Evolutionary conservation across 1,284 basidiomycete species (phyloP), one percentile per base, ranked within the genome.

Genomic region (Trametes hirsuta): DNA sequence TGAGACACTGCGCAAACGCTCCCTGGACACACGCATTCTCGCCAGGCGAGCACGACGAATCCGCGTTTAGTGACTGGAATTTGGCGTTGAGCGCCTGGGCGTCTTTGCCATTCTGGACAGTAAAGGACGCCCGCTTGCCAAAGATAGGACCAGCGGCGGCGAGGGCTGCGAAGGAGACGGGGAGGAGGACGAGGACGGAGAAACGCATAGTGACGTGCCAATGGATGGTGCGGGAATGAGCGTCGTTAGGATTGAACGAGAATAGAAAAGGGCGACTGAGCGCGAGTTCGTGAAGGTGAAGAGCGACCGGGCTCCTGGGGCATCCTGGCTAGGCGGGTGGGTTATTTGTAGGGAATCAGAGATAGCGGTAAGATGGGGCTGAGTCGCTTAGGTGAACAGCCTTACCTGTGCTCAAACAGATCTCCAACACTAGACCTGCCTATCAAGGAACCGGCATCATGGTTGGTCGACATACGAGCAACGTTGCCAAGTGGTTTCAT

Each of bases 1-100:
- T 68, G 22, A 80, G 75, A 63, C 84, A 87, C 59, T 76, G 72
- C n/a, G 72, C 73, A 42, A 76, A 73, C 3, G 64, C 62, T 35
- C 66, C 66, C 11, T 55, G 37, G 11, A 75, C 62, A 55, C 76
- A 77, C 0, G 74, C 76, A 3, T 68, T 55, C 37, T 82, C 58
- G 21, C 67, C 77, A 30, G 67, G 70, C 5, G 72, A 73, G 72
- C 82, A 83, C 5, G 74, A 12, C 48, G 76, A 75, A 59, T 62
- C 63, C 0, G 71, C 69, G 8, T 69, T 76, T 25, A 83, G 69
- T 25, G 68, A 70, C 8, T 75, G 67, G 63, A 83, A 83, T 56
- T 79, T 69, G 30, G 74, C 71, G 66, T 84, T 83, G 42, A 79
- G 75, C 3, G 72, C 67, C 66, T 82, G 79, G 2, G 81, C 79